Evolutionary conservation across 2,329 filamentous ascomycete species (phyloP).

Genomic region (Escovopsis sp.): DNA sequence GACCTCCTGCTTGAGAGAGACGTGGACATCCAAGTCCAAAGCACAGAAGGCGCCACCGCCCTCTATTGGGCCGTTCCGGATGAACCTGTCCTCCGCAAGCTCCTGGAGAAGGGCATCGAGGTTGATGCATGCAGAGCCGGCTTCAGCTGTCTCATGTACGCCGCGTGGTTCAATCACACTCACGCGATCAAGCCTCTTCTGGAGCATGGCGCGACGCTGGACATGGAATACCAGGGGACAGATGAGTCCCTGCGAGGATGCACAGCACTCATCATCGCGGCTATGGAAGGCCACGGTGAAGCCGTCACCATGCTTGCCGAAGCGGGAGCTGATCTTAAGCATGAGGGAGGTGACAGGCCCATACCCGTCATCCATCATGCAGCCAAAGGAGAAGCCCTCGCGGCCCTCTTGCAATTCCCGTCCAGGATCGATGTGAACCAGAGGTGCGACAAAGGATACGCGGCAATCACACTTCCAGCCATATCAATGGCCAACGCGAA

Average conservation of each 20-base stretch:
- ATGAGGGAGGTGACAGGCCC: background rate
- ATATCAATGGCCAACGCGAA: conserved; percentile 1
- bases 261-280: conserved; percentile 5
- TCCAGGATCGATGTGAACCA: conserved; percentile 4
- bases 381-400: background rate
- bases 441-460: background rate
- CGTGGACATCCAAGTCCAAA: conserved; percentile 7
- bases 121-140: conserved; percentile 2
- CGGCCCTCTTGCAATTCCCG: conserved; percentile 3
- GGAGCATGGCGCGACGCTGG: conserved; percentile 1
- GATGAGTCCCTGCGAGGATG: conserved; percentile 2
- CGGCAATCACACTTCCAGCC: background rate
- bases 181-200: conserved; percentile 2
- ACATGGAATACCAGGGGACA: conserved; percentile 1
- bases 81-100: background rate
- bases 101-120: conserved; percentile 5
- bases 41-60: background rate
- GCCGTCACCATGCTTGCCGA: conserved; percentile 3
- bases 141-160: conserved; percentile 4
- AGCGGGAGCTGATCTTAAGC: conserved; percentile 3
- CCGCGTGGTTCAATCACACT: conserved; percentile 3
- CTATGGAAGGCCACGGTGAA: background rate
- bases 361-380: conserved; percentile 2
- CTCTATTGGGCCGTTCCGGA: conserved; percentile 3
- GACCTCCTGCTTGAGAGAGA: conserved; percentile 6